Evolutionary conservation across 2,329 filamentous ascomycete genomes (phyloP).

Genomic region (Aspergillus pseudoglaucus): DNA sequence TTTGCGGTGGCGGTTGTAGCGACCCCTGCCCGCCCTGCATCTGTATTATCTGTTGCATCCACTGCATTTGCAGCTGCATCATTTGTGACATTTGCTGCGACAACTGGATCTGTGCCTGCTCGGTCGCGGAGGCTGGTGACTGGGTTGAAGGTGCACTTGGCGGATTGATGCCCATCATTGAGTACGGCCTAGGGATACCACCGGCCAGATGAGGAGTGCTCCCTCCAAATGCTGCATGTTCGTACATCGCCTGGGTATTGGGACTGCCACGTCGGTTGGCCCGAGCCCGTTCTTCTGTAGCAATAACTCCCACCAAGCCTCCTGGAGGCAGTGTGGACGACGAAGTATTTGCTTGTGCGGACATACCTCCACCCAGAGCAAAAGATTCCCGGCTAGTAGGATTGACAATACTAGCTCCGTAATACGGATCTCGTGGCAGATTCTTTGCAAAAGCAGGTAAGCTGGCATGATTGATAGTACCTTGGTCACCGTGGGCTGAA

Average conservation of each 20-base stretch:
- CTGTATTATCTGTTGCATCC: slow-evolving; percentile 63
- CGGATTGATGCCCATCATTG: slow-evolving; percentile 25
- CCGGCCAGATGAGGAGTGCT: slow-evolving; percentile 17
- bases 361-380: slow-evolving; percentile 56
- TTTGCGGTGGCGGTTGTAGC: slow-evolving; percentile 25
- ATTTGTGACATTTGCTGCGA: slow-evolving; percentile 78
- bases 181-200: slow-evolving; percentile 32
- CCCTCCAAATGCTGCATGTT: slow-evolving; percentile 25
- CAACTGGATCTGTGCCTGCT: slow-evolving; percentile 73
- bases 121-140: slow-evolving; percentile 49
- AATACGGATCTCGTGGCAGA: slow-evolving; percentile 78
- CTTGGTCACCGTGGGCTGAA: slow-evolving; percentile 49
- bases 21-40: slow-evolving; percentile 54
- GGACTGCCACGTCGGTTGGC: slow-evolving; percentile 74
- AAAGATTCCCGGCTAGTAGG: slow-evolving; percentile 68
- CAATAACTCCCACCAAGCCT: slow-evolving; percentile 82
- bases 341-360: slow-evolving; percentile 34
- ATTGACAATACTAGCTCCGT: slow-evolving; percentile 69
- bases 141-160: slow-evolving; percentile 14
- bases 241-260: slow-evolving; percentile 51
- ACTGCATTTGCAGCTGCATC: slow-evolving; percentile 93
- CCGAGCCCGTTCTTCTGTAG: slow-evolving; percentile 70
- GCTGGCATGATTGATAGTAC: slow-evolving; percentile 40
- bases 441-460: slow-evolving; percentile 78
- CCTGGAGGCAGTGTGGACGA: slow-evolving; percentile 53